phyloP scores from a whole-genome alignment of 2,329 filamentous ascomycete species.

The Aspergillus texensis region DNA sequence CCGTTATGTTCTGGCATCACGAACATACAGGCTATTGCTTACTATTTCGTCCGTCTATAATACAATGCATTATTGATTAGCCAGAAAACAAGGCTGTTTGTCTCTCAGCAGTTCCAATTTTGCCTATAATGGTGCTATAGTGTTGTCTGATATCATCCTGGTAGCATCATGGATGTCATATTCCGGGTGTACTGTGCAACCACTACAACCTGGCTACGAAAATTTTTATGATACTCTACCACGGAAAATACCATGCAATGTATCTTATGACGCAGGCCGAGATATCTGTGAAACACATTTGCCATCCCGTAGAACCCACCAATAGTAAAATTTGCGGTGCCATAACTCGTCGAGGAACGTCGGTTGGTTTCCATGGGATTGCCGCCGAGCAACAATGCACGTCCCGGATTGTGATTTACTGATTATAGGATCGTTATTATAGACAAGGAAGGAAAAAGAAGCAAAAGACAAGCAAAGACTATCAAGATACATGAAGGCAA shows the following conservation, averaged over 20 bases:
- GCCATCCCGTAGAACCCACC: not conserved
- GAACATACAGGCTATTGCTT: not conserved
- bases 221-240: not conserved
- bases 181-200: not conserved
- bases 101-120: not conserved
- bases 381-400: not conserved
- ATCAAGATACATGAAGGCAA: not conserved
- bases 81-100: not conserved
- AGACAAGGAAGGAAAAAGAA: not conserved
- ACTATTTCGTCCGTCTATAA: not conserved
- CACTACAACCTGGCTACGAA: not conserved
- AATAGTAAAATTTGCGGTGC: not conserved
- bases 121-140: not conserved
- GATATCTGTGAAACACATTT: not conserved
- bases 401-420: not conserved
- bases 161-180: not conserved
- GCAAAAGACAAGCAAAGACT: not conserved
- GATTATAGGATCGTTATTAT: not conserved
- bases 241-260: not conserved
- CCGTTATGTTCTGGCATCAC: too few relatives aligned
- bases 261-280: not conserved
- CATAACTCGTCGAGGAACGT: not conserved
- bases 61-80: not conserved
- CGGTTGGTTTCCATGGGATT: slow-evolving; percentile 1
- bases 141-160: not conserved